Conservation (phyloP, 257 asterid species). For the Linderniella brevidens region DNA sequence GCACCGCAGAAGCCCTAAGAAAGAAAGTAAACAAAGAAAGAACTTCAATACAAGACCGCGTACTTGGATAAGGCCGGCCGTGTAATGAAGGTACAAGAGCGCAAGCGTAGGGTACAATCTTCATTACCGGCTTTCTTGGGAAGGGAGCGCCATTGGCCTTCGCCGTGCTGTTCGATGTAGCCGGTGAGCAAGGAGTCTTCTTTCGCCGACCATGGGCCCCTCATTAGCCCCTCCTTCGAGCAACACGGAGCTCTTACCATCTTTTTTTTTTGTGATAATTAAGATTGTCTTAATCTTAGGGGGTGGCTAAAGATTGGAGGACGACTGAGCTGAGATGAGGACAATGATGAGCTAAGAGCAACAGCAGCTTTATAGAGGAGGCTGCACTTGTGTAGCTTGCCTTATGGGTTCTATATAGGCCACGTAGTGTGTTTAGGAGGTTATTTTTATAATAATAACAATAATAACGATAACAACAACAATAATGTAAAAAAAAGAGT, state of each 20-base stretch:
- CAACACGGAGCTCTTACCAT: constrained; percentile 37
- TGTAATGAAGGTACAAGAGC: background rate
- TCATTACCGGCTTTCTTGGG: constrained; percentile 25
- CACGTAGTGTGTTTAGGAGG: no score
- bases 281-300: background rate
- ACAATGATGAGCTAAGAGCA: no score
- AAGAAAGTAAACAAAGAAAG: background rate
- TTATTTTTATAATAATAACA: no score
- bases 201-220: constrained; percentile 31
- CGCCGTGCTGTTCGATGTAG: constrained; percentile 19
- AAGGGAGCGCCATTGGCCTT: constrained; percentile 30
- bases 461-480: no score
- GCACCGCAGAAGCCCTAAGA: constrained; percentile 45
- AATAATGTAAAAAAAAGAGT: no score
- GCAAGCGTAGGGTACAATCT: background rate
- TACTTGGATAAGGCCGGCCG: background rate
- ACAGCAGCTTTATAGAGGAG: no score
- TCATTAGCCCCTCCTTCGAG: constrained; percentile 20
- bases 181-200: constrained; percentile 19
- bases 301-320: background rate
- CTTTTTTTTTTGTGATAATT: background rate
- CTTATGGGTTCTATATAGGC: no score
- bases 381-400: no score
- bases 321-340: background rate
- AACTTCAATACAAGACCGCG: background rate